These are phyloP conservation scores for Cladorrhinum samala DNA, from an alignment of 495 filamentous ascomycete genomes.

Conservation along the genomic window DNA sequence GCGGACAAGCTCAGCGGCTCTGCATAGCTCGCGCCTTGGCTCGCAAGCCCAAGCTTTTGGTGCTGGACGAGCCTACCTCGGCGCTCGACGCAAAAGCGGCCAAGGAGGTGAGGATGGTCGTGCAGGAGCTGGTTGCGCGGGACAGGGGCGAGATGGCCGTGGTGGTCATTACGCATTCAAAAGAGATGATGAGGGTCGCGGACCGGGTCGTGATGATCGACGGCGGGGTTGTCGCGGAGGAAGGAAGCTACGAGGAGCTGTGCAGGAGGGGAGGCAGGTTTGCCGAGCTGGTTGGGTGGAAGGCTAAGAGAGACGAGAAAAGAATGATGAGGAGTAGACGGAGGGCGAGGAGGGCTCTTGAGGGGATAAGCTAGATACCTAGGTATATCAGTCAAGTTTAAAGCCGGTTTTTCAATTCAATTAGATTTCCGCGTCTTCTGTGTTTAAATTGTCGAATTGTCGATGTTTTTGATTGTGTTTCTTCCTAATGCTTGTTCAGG, in stretches of 20 bases:
- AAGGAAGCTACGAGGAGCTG: constrained; percentile 55
- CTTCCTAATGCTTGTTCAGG: too few species aligned
- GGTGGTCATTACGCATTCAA: constrained; percentile 70
- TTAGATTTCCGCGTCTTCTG: too few species aligned
- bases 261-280: constrained; percentile 29
- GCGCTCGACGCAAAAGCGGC: constrained; percentile 70
- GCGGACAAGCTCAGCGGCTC: constrained; percentile 79
- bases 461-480: too few species aligned
- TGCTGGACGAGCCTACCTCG: constrained; percentile 86
- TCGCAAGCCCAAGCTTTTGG: constrained; percentile 59
- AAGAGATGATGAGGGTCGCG: constrained; percentile 77
- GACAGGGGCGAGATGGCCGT: constrained; percentile 40
- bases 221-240: constrained; percentile 58
- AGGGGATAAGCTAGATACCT: background rate
- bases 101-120: constrained; percentile 56
- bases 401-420: too few species aligned
- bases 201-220: constrained; percentile 67
- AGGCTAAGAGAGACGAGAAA: constrained; percentile 23
- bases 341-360: background rate
- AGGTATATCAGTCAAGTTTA: too few species aligned
- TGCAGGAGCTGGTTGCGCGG: constrained; percentile 44
- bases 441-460: too few species aligned
- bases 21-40: constrained; percentile 77
- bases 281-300: constrained; percentile 28
- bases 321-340: background rate